Percentiles rank a stretch among this genome's conserved stretches.
Evolutionary conservation across 306 rosid species (phyloP).

Genomic region (Begonia peltatifolia): DNA sequence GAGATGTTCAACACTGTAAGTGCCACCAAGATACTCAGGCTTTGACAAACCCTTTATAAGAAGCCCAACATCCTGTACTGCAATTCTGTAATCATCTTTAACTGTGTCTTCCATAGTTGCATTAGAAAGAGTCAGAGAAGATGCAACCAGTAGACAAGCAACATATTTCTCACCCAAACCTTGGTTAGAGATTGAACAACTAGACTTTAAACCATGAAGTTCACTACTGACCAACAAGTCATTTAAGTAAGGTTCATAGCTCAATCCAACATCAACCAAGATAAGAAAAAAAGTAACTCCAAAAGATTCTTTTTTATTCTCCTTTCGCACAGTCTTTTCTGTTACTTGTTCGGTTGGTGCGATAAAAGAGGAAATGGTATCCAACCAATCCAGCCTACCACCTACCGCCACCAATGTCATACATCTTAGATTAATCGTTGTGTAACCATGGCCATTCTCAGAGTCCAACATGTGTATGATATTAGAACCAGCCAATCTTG

Average conservation of each 20-base stretch:
- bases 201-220: slow-evolving; percentile 25
- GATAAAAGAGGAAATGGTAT: slow-evolving; percentile 51
- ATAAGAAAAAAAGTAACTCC: slow-evolving; percentile 49
- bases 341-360: slow-evolving; percentile 23
- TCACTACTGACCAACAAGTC: slow-evolving; percentile 26
- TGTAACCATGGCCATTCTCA: slow-evolving; percentile 30
- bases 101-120: slow-evolving; percentile 27
- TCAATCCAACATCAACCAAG: slow-evolving; percentile 73
- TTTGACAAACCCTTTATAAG: slow-evolving; percentile 38
- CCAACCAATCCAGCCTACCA: slow-evolving; percentile 90
- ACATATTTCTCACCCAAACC: slow-evolving; percentile 35
- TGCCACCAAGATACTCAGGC: slow-evolving; percentile 27
- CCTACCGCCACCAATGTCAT: slow-evolving; percentile 69
- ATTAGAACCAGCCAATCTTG: slow-evolving; percentile 73
- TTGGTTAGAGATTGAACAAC: slow-evolving; percentile 31
- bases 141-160: slow-evolving; percentile 83
- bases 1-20: slow-evolving; percentile 53
- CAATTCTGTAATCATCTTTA: slow-evolving; percentile 37
- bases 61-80: slow-evolving; percentile 71
- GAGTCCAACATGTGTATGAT: slow-evolving; percentile 66
- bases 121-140: slow-evolving; percentile 61
- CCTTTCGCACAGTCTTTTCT: slow-evolving; percentile 20
- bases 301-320: slow-evolving; percentile 20
- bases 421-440: slow-evolving; percentile 67
- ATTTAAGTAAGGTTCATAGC: slow-evolving; percentile 76